Evolutionary conservation across 371 early-diverging fungal species (phyloP).

Genomic region (Mortierella sp.): DNA sequence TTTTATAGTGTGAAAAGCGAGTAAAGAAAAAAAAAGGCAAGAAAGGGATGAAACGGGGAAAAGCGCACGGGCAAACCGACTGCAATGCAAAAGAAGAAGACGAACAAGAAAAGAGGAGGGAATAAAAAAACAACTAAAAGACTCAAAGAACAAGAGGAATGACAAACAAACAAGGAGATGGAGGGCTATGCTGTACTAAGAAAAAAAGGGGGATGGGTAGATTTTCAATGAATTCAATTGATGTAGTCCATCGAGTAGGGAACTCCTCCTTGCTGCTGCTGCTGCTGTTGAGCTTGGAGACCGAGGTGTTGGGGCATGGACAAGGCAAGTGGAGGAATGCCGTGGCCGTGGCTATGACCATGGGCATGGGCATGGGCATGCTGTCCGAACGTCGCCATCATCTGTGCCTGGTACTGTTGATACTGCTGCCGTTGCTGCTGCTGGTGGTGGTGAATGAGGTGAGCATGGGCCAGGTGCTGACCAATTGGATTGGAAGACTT

Average conservation of each 20-base stretch:
- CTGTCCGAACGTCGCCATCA: background rate
- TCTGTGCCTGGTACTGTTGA: conserved; percentile 19
- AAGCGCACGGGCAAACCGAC: background rate
- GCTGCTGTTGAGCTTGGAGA: background rate
- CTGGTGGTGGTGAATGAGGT: conserved; percentile 3
- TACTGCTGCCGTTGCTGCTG: conserved; percentile 20
- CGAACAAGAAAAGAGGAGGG: background rate
- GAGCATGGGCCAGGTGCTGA: conserved; percentile 8
- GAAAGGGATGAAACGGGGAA: background rate
- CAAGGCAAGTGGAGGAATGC: background rate
- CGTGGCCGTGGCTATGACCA: background rate
- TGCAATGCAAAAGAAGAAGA: background rate
- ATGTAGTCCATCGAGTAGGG: background rate
- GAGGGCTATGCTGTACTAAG: background rate
- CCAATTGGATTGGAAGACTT: conserved; percentile 13
- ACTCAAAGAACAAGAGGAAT: background rate
- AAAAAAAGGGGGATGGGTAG: background rate
- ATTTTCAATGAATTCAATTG: background rate
- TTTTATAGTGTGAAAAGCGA: too few species aligned
- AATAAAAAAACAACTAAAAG: background rate
- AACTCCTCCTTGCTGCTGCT: background rate
- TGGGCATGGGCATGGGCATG: background rate
- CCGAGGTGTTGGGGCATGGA: background rate
- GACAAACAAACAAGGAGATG: background rate
- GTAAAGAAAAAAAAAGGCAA: background rate